These are phyloP conservation scores for Capronia epimyces DNA, from an alignment of 2,329 filamentous ascomycete genomes.

Conservation along the genomic window DNA sequence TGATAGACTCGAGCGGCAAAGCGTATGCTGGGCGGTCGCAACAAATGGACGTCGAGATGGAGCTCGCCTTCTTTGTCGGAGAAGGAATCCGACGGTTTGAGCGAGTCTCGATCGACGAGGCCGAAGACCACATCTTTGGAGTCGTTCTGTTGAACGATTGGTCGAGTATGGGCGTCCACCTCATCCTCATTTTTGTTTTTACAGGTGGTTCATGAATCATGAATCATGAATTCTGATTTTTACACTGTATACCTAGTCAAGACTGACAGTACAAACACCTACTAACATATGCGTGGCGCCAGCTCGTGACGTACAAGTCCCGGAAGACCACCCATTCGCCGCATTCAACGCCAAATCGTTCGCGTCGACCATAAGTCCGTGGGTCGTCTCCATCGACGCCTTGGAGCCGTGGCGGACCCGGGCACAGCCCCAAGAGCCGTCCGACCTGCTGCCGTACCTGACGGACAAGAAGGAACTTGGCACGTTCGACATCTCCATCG, in stretches of 20 bases:
- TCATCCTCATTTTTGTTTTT: neutral
- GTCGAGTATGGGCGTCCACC: slow-evolving; percentile 42
- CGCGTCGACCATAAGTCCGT: slow-evolving; percentile 8
- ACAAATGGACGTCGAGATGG: slow-evolving; percentile 70
- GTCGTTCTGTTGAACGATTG: slow-evolving; percentile 80
- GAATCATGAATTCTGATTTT: too few species aligned
- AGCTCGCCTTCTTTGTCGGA: slow-evolving; percentile 68
- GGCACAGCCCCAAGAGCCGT: slow-evolving; percentile 6
- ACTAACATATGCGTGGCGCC: neutral
- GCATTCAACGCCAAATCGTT: slow-evolving; percentile 11
- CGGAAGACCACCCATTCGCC: slow-evolving; percentile 8
- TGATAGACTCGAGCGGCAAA: slow-evolving; percentile 7
- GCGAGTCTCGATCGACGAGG: slow-evolving; percentile 56
- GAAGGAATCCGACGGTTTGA: slow-evolving; percentile 58
- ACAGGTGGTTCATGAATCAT: too few species aligned
- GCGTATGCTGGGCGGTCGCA: slow-evolving; percentile 51
- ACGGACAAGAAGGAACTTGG: slow-evolving; percentile 3
- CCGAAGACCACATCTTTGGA: slow-evolving; percentile 68
- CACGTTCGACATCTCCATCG: slow-evolving; percentile 7
- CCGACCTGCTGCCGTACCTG: slow-evolving; percentile 5
- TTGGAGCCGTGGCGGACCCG: neutral
- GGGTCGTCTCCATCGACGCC: slow-evolving; percentile 11
- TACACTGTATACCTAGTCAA: too few species aligned
- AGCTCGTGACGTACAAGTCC: slow-evolving; percentile 3
- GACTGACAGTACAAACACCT: too few species aligned